Percentiles rank a stretch among this genome's conserved stretches.
Evolutionary conservation across 2,329 filamentous ascomycete species (phyloP).

Genomic region (Venturia aucupariae): DNA sequence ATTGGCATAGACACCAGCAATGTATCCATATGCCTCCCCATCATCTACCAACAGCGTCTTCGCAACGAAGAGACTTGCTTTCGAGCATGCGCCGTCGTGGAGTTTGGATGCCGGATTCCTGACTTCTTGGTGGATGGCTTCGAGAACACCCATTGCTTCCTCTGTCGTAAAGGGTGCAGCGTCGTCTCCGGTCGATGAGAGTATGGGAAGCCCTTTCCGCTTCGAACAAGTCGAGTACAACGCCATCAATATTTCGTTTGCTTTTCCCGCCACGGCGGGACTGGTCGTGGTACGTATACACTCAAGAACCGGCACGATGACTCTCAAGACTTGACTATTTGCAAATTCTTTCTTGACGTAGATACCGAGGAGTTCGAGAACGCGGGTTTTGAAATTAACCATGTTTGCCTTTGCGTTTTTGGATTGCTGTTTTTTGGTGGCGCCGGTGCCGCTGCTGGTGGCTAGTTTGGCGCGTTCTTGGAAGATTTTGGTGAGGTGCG

Average conservation of each 20-base stretch:
- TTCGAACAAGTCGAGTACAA: constrained; percentile 57
- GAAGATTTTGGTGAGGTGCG: constrained; percentile 77
- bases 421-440: constrained; percentile 69
- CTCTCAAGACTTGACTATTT: constrained; percentile 55
- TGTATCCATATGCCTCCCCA: constrained; percentile 27
- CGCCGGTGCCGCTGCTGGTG: constrained; percentile 13
- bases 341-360: constrained; percentile 72
- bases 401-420: constrained; percentile 83
- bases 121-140: constrained; percentile 59
- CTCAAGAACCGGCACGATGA: constrained; percentile 67
- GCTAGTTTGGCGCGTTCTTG: constrained; percentile 54
- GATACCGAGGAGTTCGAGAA: constrained; percentile 78
- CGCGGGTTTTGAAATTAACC: constrained; percentile 88
- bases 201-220: constrained; percentile 32
- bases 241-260: constrained; percentile 59
- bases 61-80: constrained; percentile 58
- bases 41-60: constrained; percentile 49
- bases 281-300: constrained; percentile 68
- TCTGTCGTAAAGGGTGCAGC: constrained; percentile 22
- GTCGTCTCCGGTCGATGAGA: not conserved
- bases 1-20: constrained; percentile 33
- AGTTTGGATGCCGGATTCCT: constrained; percentile 54
- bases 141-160: constrained; percentile 48
- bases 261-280: constrained; percentile 66
- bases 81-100: constrained; percentile 67